Evolutionary conservation across 306 rosid genomes (phyloP).

Genomic region (Dalbergia cochinchinensis): DNA sequence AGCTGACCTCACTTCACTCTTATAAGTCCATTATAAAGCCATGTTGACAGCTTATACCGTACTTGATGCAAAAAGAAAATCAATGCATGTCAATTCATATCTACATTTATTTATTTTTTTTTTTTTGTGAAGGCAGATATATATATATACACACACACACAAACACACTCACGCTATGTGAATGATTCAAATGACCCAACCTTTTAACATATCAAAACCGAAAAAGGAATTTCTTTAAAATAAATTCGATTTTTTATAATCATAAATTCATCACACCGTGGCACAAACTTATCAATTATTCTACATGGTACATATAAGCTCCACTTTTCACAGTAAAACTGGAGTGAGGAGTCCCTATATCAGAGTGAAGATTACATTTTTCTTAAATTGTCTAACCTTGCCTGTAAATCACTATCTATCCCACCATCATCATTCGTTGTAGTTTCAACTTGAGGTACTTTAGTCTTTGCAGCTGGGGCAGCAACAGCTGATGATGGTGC

Average conservation of each 20-base stretch:
- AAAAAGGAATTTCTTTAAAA: constrained; percentile 38
- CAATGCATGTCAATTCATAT: neutral
- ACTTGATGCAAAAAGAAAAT: constrained; percentile 19
- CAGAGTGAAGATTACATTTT: constrained; percentile 68
- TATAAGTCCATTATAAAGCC: neutral
- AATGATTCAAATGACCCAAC: constrained; percentile 13
- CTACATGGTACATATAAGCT: constrained; percentile 47
- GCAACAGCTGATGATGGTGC: constrained; percentile 90
- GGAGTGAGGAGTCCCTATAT: constrained; percentile 19
- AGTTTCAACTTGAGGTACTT: constrained; percentile 85
- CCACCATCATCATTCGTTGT: constrained; percentile 73
- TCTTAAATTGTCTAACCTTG: constrained; percentile 88
- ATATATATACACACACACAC: neutral
- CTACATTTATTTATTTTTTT: too few relatives aligned
- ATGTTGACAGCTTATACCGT: neutral
- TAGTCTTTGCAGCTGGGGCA: constrained; percentile 75
- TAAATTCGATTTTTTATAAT: constrained; percentile 29
- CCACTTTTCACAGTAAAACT: constrained; percentile 45
- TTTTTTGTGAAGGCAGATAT: neutral
- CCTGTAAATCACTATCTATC: constrained; percentile 92
- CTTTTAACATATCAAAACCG: constrained; percentile 29
- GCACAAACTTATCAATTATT: constrained; percentile 48
- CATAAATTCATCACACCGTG: constrained; percentile 51
- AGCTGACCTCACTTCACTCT: neutral
- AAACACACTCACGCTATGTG: too few relatives aligned